Evolutionary conservation across 352 stramenopile genomes (phyloP).

Genomic region (Vaucheria bursata): DNA sequence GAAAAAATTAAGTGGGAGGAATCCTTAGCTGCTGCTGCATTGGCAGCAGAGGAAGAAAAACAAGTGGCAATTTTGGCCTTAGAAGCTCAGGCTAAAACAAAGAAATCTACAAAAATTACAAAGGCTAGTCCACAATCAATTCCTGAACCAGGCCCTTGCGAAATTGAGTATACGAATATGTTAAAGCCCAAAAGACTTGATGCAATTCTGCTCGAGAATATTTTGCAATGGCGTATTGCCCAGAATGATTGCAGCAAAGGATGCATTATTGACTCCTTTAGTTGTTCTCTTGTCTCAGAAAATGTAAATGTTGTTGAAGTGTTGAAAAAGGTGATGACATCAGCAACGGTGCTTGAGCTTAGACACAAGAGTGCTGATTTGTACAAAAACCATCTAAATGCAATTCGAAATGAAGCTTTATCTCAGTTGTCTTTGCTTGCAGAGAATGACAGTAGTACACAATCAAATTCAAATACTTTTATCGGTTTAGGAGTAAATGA

Average conservation of each 20-base stretch:
- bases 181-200: conserved; percentile 30
- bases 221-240: conserved; percentile 59
- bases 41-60: conserved; percentile 18
- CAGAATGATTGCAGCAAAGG: conserved; percentile 60
- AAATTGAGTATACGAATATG: conserved; percentile 17
- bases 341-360: neutral
- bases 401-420: neutral
- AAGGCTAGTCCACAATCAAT: neutral
- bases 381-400: neutral
- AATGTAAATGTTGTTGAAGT: conserved; percentile 3
- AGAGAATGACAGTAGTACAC: no score
- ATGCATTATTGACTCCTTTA: conserved; percentile 63
- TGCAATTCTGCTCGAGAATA: conserved; percentile 54
- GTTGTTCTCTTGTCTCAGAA: conserved; percentile 51
- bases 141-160: neutral
- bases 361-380: neutral
- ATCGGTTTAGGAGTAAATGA: no score
- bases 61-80: conserved; percentile 10
- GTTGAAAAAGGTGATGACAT: neutral
- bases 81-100: conserved; percentile 12
- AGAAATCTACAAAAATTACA: neutral
- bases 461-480: no score
- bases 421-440: no score
- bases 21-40: conserved; percentile 4
- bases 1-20: neutral